Evolutionary conservation across 1,284 basidiomycete species (phyloP), one percentile per base, ranked within the genome.

Genomic region (Ustilago bromivora): DNA sequence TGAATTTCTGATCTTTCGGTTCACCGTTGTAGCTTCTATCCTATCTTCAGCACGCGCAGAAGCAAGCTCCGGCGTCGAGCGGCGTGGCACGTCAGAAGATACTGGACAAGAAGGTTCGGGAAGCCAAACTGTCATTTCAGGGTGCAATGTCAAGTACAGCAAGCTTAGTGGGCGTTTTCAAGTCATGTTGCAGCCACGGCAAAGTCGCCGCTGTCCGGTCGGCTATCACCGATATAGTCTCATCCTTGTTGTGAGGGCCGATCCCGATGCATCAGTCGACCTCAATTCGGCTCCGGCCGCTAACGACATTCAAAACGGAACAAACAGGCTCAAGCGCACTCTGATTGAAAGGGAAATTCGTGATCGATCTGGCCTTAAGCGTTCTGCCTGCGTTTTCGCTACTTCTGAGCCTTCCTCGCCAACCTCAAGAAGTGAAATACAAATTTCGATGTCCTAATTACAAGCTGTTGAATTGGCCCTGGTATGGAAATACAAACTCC

Each of bases 311-410:
- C 1, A 41, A 9, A 41, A 67, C 71, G 71, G 71, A 73, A 49
- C 47, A 68, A 73, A 73, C 61, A 73, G 71, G 70, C 64, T 60
- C 46, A 38, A 49, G 32, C 32, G 59, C 70, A 46, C 31, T 6
- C 11, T 17, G 3, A 32, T 11, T 5, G 12, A 6, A n/a, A 12
- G 7, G 10, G 43, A n/a, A 40, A n/a, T 61, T 68, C 55, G 71
- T 73, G 71, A 73, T 73, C 71, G 71, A 65, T 72, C 64, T 64
- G 13, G 32, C 12, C 38, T 23, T n/a, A 53, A 15, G 6, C 17
- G 1, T 7, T 34, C 41, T 28, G 40, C 4, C 31, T 62, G 19
- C 23, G 47, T 55, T 31, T 62, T 28, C 32, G 8, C 32, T 36
- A 40, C n/a, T 63, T 23, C 12, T 34, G 34, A 10, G 4, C 32